These are phyloP conservation scores for Brassica nigra DNA, from an alignment of 345 rosid species.

Conservation along the genomic window DNA sequence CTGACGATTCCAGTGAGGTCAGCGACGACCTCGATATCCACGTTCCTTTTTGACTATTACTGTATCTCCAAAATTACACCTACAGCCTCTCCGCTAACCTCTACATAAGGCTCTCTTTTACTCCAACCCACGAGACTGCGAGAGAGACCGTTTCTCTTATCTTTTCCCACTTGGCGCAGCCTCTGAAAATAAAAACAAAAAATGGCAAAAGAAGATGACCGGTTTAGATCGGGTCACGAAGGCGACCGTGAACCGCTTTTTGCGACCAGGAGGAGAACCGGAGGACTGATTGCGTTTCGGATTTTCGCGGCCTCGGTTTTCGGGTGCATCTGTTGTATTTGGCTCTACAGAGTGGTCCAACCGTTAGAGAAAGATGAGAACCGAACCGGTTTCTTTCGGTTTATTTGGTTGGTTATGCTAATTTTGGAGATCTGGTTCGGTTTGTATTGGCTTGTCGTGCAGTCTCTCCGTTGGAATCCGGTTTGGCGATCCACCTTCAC, in stretches of 20 bases:
- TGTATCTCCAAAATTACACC: slow-evolving; percentile 7
- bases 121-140: neutral
- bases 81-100: neutral
- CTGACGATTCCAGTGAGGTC: slow-evolving; percentile 24
- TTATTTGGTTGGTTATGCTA: slow-evolving; percentile 53
- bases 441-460: slow-evolving; percentile 55
- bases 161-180: neutral
- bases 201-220: slow-evolving; percentile 19
- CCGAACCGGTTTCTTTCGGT: slow-evolving; percentile 30
- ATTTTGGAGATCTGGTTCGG: slow-evolving; percentile 51
- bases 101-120: slow-evolving; percentile 7
- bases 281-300: slow-evolving; percentile 35
- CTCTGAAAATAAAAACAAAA: neutral
- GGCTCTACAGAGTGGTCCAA: slow-evolving; percentile 38
- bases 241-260: slow-evolving; percentile 32
- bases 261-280: slow-evolving; percentile 28
- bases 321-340: slow-evolving; percentile 42
- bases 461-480: slow-evolving; percentile 53
- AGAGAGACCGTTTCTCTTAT: neutral
- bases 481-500: slow-evolving; percentile 40
- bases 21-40: slow-evolving; percentile 7
- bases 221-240: neutral
- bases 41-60: neutral
- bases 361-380: slow-evolving; percentile 31
- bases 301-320: slow-evolving; percentile 40